Conservation (phyloP, 2,329 filamentous ascomycete species). For the Cladophialophora psammophila region DNA sequence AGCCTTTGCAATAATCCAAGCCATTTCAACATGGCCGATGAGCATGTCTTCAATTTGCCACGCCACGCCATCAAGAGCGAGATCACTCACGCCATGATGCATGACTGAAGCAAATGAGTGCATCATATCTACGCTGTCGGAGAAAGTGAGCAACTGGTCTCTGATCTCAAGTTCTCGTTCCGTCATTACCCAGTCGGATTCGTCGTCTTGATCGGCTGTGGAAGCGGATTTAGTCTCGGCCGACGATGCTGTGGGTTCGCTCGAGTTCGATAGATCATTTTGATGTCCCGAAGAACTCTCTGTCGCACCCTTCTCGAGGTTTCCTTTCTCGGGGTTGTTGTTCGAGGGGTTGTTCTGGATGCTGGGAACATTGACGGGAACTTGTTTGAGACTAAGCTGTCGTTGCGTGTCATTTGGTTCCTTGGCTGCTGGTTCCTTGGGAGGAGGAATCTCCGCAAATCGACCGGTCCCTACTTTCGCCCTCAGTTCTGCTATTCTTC, state of each 20-base stretch:
- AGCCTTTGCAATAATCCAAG: constrained; percentile 28
- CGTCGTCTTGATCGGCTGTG: not conserved
- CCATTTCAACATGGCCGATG: constrained; percentile 31
- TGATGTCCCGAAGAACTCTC: constrained; percentile 1
- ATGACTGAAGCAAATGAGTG: constrained; percentile 4
- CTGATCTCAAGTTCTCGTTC: constrained; percentile 23
- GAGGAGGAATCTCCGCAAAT: constrained; percentile 12
- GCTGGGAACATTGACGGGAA: constrained; percentile 26
- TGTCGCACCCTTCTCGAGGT: constrained; percentile 13
- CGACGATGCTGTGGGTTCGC: not conserved
- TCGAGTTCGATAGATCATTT: not conserved
- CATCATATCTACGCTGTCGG: constrained; percentile 24
- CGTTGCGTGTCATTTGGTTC: not conserved
- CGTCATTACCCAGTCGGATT: constrained; percentile 9
- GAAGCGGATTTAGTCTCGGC: not conserved
- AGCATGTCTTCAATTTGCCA: constrained; percentile 30
- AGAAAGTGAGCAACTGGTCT: constrained; percentile 24
- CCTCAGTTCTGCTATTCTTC: constrained; percentile 12
- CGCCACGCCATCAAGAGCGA: constrained; percentile 25
- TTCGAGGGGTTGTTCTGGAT: constrained; percentile 27
- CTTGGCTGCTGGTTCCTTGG: not conserved
- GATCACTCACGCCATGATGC: constrained; percentile 6
- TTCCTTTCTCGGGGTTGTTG: constrained; percentile 16
- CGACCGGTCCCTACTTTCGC: constrained; percentile 1
- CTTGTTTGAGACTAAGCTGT: constrained; percentile 22